Percentiles rank a stretch among this genome's conserved stretches.
These are phyloP conservation scores for Phoma herbarum DNA, from an alignment of 2,329 filamentous ascomycete genomes.

Conservation along the genomic window DNA sequence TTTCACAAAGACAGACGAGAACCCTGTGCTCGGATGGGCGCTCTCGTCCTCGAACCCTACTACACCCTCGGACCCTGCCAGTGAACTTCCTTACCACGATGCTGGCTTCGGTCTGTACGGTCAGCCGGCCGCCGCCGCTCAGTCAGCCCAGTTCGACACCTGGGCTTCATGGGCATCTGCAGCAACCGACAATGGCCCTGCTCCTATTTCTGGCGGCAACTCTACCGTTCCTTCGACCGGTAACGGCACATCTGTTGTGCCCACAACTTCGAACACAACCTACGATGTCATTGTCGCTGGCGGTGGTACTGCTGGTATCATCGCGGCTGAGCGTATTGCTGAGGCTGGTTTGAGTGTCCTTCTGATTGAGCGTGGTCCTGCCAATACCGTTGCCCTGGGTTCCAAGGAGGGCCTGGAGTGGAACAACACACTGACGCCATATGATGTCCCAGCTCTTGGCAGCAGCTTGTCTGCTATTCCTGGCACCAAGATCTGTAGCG, in stretches of 20 bases:
- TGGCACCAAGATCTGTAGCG: slow-evolving; percentile 22
- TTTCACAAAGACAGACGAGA: slow-evolving; percentile 33
- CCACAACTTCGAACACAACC: slow-evolving; percentile 32
- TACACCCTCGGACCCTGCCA: slow-evolving; percentile 26
- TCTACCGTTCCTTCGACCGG: slow-evolving; percentile 16
- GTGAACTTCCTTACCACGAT: slow-evolving; percentile 27
- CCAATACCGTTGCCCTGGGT: slow-evolving; percentile 18
- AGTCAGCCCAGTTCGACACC: slow-evolving; percentile 32
- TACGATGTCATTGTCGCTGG: slow-evolving; percentile 24
- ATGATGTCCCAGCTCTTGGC: slow-evolving; percentile 18
- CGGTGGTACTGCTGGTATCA: slow-evolving; percentile 23
- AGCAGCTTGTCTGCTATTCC: slow-evolving; percentile 20
- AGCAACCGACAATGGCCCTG: slow-evolving; percentile 14
- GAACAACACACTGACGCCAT: slow-evolving; percentile 20
- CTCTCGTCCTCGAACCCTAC: slow-evolving; percentile 27
- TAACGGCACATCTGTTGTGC: slow-evolving; percentile 27
- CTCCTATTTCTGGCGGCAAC: slow-evolving; percentile 17
- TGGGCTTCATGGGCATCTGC: slow-evolving; percentile 32
- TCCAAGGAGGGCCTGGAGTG: slow-evolving; percentile 14
- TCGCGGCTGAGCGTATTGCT: slow-evolving; percentile 21
- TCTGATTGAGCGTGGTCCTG: slow-evolving; percentile 20
- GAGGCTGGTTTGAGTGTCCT: slow-evolving; percentile 21
- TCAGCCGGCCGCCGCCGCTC: slow-evolving; percentile 27
- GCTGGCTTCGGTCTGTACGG: slow-evolving; percentile 32
- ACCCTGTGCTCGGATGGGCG: slow-evolving; percentile 37